Base-by-base conservation (phyloP, 768 basidiomycete species). In the Gautieria morchelliformis region DNA sequence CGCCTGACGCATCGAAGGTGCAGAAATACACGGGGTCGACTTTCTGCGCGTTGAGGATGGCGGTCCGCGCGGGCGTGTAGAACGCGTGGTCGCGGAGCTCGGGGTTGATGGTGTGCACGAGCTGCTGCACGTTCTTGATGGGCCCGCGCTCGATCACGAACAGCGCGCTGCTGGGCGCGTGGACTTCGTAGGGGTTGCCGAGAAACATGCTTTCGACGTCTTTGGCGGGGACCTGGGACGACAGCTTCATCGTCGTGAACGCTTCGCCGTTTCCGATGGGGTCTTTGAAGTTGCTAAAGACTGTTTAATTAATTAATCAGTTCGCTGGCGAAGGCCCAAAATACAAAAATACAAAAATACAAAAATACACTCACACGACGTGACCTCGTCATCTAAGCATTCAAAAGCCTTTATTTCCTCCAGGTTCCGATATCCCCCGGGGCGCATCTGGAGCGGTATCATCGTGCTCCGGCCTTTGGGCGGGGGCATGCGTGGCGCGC, bases 111-210 rank as follows among this genome's bases (percentile, higher is more conserved):
- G 19, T 24, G 4, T 27, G 22, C 24, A 35, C 45, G 17, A 57
- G 39, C 20, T 35, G n/a, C 32, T 48, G 37, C 2, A 35, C 56
- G 30, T 32, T 49, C 19, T 41, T n/a, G 1, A 57, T 48, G 17
- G 56, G 56, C 5, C 56, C 46, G 19, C 45, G 56, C 33, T 57
- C 56, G 12, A 49, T 11, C 5, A 44, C 47, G 33, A 48, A 57
- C 0, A 48, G 19, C 4, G 45, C 56, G 11, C n/a, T 46, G 7
- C 33, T 47, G 30, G 10, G 3, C 6, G 49, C 32, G 11, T 49
- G 11, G 14, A 57, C 37, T 11, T 48, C n/a, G 30, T 57, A 57
- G 4, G 56, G 56, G 37, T 57, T 39, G 14, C n/a, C 49, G 47
- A 27, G 17, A 27, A 56, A 15, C 12, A 32, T 33, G 9, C 12